These are phyloP conservation scores for Calonectria leucothoes DNA, from an alignment of 2,329 filamentous ascomycete species.

Conservation along the genomic window DNA sequence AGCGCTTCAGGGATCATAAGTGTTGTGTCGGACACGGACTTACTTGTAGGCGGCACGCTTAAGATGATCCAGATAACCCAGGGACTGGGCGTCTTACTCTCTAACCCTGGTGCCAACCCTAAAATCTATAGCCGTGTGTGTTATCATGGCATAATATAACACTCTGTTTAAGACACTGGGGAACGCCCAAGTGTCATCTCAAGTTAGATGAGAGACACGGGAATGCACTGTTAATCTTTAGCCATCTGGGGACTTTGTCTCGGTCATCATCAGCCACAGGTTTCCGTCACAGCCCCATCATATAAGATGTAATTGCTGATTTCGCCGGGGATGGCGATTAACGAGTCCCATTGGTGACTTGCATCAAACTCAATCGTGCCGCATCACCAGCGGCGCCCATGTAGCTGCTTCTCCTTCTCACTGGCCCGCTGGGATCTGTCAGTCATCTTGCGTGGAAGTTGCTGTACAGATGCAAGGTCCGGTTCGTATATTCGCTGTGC, in stretches of 20 bases:
- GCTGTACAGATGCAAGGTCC: conserved; percentile 14
- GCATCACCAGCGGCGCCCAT: conserved; percentile 10
- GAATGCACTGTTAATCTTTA: background rate
- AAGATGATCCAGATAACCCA: conserved; percentile 3
- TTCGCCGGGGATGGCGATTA: background rate
- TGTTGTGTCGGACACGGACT: conserved; percentile 19
- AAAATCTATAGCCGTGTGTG: background rate
- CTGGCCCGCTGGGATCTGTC: conserved; percentile 2
- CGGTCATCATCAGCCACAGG: background rate
- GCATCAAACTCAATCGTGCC: conserved; percentile 15
- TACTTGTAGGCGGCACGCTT: background rate
- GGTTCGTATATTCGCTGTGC: background rate
- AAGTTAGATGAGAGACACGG: background rate
- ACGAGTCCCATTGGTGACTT: conserved; percentile 8
- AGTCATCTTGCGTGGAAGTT: conserved; percentile 12
- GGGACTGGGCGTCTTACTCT: conserved; percentile 3
- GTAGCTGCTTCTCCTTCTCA: background rate
- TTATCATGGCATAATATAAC: background rate
- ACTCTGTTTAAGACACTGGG: background rate
- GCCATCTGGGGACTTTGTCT: background rate
- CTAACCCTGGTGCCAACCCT: background rate
- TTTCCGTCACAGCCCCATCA: background rate
- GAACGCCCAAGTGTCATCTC: background rate
- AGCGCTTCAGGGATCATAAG: conserved; percentile 15
- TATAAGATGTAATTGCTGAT: conserved; percentile 1